phyloP scores from a whole-genome alignment of 2,329 filamentous ascomycete genomes.

The Xylariaceae sp. region DNA sequence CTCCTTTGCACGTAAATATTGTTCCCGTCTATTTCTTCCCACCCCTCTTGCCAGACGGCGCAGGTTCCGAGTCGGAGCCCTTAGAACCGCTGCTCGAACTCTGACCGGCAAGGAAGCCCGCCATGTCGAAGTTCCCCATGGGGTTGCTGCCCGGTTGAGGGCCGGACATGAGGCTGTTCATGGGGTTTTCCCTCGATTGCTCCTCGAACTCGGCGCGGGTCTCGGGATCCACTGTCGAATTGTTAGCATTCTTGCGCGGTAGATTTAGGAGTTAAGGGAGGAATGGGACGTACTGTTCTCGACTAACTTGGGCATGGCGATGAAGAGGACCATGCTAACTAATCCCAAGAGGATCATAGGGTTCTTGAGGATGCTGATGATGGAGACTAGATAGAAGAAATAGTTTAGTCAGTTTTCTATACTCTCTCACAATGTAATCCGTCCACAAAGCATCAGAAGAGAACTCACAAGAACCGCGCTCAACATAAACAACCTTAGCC shows the following conservation, averaged over 20 bases:
- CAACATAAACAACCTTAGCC: slow-evolving; percentile 70
- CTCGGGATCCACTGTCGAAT: slow-evolving; percentile 83
- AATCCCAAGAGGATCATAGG: slow-evolving; percentile 95
- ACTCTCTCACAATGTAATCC: no score
- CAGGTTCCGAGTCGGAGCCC: slow-evolving; percentile 24
- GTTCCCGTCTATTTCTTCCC: slow-evolving; percentile 37
- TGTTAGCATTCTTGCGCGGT: slow-evolving; percentile 1
- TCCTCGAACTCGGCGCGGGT: slow-evolving; percentile 89
- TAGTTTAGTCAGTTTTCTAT: no score
- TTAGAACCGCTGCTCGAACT: slow-evolving; percentile 37
- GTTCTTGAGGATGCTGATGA: slow-evolving; percentile 82
- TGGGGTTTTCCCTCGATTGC: slow-evolving; percentile 71
- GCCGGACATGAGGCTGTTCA: slow-evolving; percentile 18
- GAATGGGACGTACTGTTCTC: slow-evolving; percentile 74
- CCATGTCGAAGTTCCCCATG: slow-evolving; percentile 58
- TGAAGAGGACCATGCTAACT: slow-evolving; percentile 75
- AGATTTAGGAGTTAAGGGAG: neutral
- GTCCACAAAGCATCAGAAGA: slow-evolving; percentile 5
- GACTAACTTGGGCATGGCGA: slow-evolving; percentile 92
- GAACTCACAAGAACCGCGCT: slow-evolving; percentile 69
- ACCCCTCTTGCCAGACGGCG: slow-evolving; percentile 37
- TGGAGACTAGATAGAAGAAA: slow-evolving; percentile 54
- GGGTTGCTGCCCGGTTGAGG: slow-evolving; percentile 37
- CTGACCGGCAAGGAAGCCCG: slow-evolving; percentile 58
- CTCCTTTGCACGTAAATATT: no score